Evolutionary conservation across 2,329 filamentous ascomycete species (phyloP).

Genomic region (Plectosphaerella cucumerina): DNA sequence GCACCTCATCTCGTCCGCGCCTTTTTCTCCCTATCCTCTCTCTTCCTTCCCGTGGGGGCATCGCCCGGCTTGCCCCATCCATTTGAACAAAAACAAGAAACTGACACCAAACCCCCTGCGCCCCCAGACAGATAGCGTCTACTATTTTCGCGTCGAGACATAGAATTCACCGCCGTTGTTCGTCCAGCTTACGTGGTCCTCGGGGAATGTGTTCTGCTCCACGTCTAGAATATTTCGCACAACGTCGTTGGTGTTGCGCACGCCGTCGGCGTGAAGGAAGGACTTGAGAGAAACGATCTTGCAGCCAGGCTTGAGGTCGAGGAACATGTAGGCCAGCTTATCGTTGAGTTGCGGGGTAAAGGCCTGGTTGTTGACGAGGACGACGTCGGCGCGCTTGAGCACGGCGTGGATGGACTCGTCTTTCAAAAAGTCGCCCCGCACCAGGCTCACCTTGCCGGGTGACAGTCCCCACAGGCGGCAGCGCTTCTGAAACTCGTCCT

Average conservation of each 20-base stretch:
- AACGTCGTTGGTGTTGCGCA: constrained; percentile 74
- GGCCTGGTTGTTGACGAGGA: constrained; percentile 96
- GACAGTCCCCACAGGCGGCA: constrained; percentile 85
- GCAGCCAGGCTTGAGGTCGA: constrained; percentile 88
- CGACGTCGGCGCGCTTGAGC: constrained; percentile 83
- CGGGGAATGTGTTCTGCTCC: constrained; percentile 56
- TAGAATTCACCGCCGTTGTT: constrained; percentile 80
- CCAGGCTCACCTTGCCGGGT: constrained; percentile 73
- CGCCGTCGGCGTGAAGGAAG: constrained; percentile 77
- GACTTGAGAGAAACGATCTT: constrained; percentile 89
- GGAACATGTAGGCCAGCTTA: constrained; percentile 78
- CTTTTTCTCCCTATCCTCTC: too few relatives aligned
- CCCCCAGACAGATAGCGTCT: constrained; percentile 6
- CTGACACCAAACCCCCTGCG: constrained; percentile 12
- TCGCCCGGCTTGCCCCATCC: too few relatives aligned
- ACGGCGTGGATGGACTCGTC: constrained; percentile 66
- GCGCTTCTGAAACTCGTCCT: constrained; percentile 77
- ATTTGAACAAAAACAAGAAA: too few relatives aligned
- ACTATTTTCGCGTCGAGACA: constrained; percentile 79
- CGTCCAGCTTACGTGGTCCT: constrained; percentile 88
- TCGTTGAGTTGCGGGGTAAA: constrained; percentile 88
- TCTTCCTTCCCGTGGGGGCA: too few relatives aligned
- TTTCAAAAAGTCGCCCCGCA: constrained; percentile 79
- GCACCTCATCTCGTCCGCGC: neutral
- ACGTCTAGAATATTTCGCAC: constrained; percentile 79